phyloP scores from a whole-genome alignment of 305 asterid species.

The Fraxinus xanthoxyloides region DNA sequence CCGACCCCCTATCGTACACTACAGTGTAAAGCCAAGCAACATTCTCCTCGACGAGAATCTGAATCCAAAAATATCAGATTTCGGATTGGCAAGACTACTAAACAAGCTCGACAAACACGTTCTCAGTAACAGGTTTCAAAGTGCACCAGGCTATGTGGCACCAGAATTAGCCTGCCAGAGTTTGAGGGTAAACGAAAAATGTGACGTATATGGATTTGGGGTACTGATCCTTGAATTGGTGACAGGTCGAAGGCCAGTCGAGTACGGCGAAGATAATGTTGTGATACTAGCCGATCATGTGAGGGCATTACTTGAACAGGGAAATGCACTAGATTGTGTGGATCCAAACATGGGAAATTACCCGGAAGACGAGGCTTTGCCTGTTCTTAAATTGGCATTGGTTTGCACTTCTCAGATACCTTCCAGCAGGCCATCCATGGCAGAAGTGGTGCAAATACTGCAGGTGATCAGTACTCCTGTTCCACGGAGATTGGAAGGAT shows the following conservation, averaged over 20 bases:
- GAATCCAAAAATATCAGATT: conserved; percentile 71
- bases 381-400: conserved; percentile 74
- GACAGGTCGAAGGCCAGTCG: conserved; percentile 72
- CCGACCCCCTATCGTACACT: conserved; percentile 80
- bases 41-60: conserved; percentile 65
- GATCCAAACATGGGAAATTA: conserved; percentile 63
- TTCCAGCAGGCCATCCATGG: conserved; percentile 96
- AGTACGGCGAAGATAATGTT: conserved; percentile 81
- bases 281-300: conserved; percentile 78
- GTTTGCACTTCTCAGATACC: conserved; percentile 97
- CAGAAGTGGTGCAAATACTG: conserved; percentile 90
- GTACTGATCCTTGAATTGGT: conserved; percentile 83
- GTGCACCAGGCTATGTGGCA: conserved; percentile 81
- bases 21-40: conserved; percentile 80
- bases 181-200: conserved; percentile 83
- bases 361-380: conserved; percentile 81
- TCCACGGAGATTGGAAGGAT: conserved; percentile 49
- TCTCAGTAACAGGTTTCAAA: conserved; percentile 56
- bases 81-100: conserved; percentile 66
- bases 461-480: conserved; percentile 78
- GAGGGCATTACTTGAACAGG: conserved; percentile 70
- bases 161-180: conserved; percentile 90
- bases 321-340: conserved; percentile 71
- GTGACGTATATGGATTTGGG: conserved; percentile 86
- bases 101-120: conserved; percentile 62